Evolutionary conservation across 345 rosid species (phyloP).

Genomic region (Murraya paniculata): DNA sequence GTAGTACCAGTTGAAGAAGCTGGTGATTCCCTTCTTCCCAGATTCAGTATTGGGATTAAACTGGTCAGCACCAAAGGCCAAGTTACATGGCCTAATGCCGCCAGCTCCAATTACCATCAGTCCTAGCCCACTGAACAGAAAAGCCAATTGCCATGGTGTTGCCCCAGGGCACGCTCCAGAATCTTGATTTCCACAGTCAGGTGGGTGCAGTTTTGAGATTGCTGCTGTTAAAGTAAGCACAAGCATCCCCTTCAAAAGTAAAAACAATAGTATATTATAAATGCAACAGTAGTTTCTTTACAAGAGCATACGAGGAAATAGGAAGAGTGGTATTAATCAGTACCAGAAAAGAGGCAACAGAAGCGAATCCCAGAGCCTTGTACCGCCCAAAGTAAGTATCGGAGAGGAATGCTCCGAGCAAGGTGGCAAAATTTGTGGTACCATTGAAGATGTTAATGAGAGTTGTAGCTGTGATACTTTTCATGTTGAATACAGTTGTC

Average conservation of each 20-base stretch:
- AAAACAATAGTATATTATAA: not conserved
- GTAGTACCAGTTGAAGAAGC: slow-evolving; percentile 66
- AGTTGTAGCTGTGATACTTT: slow-evolving; percentile 59
- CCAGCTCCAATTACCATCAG: slow-evolving; percentile 44
- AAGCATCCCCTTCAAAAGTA: slow-evolving; percentile 39
- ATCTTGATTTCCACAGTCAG: slow-evolving; percentile 20
- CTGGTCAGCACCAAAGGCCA: slow-evolving; percentile 60
- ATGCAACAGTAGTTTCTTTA: not conserved
- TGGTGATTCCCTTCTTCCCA: slow-evolving; percentile 39
- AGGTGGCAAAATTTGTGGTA: slow-evolving; percentile 59
- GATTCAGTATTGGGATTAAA: slow-evolving; percentile 44
- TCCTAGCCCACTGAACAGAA: slow-evolving; percentile 31
- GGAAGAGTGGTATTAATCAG: not conserved
- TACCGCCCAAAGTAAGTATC: slow-evolving; percentile 79
- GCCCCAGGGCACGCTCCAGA: slow-evolving; percentile 22
- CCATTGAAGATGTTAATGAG: slow-evolving; percentile 56
- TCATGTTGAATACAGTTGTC: slow-evolving; percentile 61
- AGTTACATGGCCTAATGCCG: slow-evolving; percentile 52
- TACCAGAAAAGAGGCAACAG: slow-evolving; percentile 61
- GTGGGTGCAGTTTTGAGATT: slow-evolving; percentile 37
- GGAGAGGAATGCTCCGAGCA: slow-evolving; percentile 59
- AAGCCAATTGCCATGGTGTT: slow-evolving; percentile 32
- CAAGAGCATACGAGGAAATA: not conserved
- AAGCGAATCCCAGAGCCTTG: slow-evolving; percentile 57
- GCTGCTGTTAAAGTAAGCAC: slow-evolving; percentile 40